phyloP scores from a whole-genome alignment of 176 grass and related monocot genomes.

The Ananas comosus region DNA sequence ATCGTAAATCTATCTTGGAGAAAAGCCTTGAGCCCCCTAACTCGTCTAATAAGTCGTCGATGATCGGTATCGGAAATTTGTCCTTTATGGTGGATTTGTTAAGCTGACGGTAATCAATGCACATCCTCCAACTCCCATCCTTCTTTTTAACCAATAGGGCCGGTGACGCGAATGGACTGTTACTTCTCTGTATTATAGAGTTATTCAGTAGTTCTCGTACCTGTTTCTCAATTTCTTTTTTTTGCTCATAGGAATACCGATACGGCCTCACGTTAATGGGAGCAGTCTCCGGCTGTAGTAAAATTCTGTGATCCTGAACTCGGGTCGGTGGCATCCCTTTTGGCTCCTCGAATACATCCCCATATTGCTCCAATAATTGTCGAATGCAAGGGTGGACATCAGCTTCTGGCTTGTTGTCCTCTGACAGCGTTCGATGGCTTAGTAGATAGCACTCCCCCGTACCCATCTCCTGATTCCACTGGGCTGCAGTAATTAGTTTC shows the following conservation, averaged over 20 bases:
- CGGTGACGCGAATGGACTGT: neutral
- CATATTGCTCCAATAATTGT: too few relatives aligned
- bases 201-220: neutral
- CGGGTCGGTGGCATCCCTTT: too few relatives aligned
- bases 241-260: neutral
- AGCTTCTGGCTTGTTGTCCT: too few relatives aligned
- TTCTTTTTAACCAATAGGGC: neutral
- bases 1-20: neutral
- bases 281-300: too few relatives aligned
- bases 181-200: neutral
- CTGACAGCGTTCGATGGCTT: too few relatives aligned
- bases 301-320: too few relatives aligned
- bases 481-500: too few relatives aligned
- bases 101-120: neutral
- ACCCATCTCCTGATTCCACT: too few relatives aligned
- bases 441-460: too few relatives aligned
- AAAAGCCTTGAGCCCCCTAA: neutral
- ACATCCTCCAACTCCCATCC: conserved; percentile 8
- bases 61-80: neutral
- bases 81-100: neutral
- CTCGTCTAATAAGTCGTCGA: neutral
- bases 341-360: too few relatives aligned
- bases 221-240: neutral
- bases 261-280: neutral
- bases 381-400: too few relatives aligned